phyloP scores from a whole-genome alignment of 257 asterid species.

The Plectranthus barbatus region DNA sequence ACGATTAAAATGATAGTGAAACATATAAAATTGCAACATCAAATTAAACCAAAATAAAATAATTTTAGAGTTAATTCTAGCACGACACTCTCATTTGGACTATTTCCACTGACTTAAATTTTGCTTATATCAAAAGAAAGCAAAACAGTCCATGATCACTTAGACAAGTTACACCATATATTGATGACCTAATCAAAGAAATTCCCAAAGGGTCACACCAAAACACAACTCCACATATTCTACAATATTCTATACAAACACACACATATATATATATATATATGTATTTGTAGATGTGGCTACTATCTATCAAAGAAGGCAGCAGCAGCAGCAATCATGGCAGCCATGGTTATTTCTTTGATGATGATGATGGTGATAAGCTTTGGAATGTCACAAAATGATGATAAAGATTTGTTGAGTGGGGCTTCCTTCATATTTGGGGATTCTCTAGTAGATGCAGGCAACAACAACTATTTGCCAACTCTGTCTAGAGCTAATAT shows the following conservation, averaged over 20 bases:
- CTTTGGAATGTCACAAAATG: constrained; percentile 18
- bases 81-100: constrained; percentile 14
- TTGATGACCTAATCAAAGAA: constrained; percentile 46
- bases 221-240: constrained; percentile 24
- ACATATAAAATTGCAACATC: too few relatives aligned
- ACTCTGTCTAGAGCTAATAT: constrained; percentile 73
- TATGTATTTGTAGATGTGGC: not conserved
- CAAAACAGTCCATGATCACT: constrained; percentile 32
- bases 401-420: constrained; percentile 30
- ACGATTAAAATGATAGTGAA: too few relatives aligned
- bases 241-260: constrained; percentile 24
- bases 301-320: too few relatives aligned
- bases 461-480: constrained; percentile 69
- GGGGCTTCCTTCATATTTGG: constrained; percentile 89
- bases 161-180: constrained; percentile 23
- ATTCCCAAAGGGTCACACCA: constrained; percentile 46
- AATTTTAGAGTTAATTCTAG: not conserved
- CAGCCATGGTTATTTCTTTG: constrained; percentile 22
- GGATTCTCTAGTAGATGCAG: constrained; percentile 87
- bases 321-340: too few relatives aligned
- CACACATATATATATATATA: not conserved
- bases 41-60: too few relatives aligned
- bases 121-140: constrained; percentile 30
- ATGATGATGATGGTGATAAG: constrained; percentile 15
- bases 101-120: not conserved